Base-by-base conservation (phyloP, 495 filamentous ascomycete species). In the Tuber umbilicatum region DNA sequence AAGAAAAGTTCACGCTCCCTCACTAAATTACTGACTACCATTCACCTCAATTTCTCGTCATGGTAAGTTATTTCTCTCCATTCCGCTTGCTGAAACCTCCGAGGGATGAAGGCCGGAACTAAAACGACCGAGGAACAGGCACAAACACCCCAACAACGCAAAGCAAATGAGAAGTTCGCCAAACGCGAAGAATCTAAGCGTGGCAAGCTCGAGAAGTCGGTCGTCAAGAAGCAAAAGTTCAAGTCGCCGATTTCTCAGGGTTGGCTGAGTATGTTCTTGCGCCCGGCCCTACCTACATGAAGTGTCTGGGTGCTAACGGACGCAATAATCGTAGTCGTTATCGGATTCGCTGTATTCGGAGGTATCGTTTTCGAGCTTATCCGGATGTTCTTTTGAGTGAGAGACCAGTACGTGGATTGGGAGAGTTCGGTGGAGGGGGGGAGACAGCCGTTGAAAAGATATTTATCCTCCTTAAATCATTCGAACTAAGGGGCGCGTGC, bases 141-240 rank as follows among this genome's bases (percentile, higher is more conserved):
- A 40, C 95, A 99, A 91, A 99, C 95, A 76, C 94, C 93, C 41
- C 89, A 94, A 83, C 96, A 98, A 86, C 91, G 94, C 78, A 89
- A 89, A 81, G 91, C 92, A 50, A 98, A 98, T 85, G 90, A 90
- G 74, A 90, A 90, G 78, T 99, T 91, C 84, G 90, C 89, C 55
- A 91, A 92, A 82, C 87, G 89, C 50, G 90, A 97, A 83, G 90
- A 91, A 75, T 87, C 87, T 37, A 94, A 93, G 82, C 89, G 91
- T 77, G 95, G 95, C 77, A 97, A 95, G 85, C 89, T 91, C 35
- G 88, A 91, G 38, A 87, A 87, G 35, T 81, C 89, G 76, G 94
- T 94, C 86, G 94, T 94, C 86, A 89, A 90, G 83, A 87, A 81
- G 73, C 83, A 88, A 73, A 76, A 81, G n/a, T 77, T 85, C 76